Evolutionary conservation across 1,139 yeast species (phyloP), one percentile per base, ranked within the genome.

Genomic region (Suhomyces ambrosiae): DNA sequence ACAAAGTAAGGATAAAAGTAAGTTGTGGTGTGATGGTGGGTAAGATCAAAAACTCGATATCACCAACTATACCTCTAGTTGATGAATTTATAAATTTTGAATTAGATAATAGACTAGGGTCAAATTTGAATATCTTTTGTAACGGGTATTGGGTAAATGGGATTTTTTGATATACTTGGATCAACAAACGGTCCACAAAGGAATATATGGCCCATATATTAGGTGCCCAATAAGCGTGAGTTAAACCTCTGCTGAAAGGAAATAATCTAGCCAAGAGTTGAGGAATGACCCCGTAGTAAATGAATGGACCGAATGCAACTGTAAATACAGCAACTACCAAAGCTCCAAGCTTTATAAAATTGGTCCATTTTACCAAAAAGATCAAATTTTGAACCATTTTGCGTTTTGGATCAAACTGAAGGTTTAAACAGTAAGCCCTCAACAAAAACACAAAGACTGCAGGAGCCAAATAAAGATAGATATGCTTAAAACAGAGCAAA

Each of bases 171-270:
- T 65, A 74, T 14, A 75, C 52, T 44, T 74, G 71, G 19, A 88
- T 79, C 38, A 90, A 68, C 0, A 82, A 56, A 42, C 96, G 72
- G 61, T 92, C 99, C n/a, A 74, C 46, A 49, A 87, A 85, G 1
- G 97, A 86, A 60, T 92, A 92, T 9, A 92, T 52, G 0, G 98
- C 96, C 99, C 99, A 92, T 37, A 89, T 69, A 52, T 92, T 92
- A 4, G 98, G 98, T 1, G 98, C 98, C 98, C 98, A 92, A 63
- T 94, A 94, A 0, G 97, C 97, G 61, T 94, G 98, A 4, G 97
- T 92, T 27, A 94, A 71, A 1, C 98, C 98, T 55, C 98, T 75
- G 35, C 95, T 85, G 56, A 92, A 92, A 5, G 98, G 98, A 62
- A 92, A 92, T 27, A 94, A 63, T 34, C 98, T 70, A 5, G 68